These are phyloP conservation scores for Cetradonia linearis DNA, from an alignment of 495 filamentous ascomycete species.

Conservation along the genomic window DNA sequence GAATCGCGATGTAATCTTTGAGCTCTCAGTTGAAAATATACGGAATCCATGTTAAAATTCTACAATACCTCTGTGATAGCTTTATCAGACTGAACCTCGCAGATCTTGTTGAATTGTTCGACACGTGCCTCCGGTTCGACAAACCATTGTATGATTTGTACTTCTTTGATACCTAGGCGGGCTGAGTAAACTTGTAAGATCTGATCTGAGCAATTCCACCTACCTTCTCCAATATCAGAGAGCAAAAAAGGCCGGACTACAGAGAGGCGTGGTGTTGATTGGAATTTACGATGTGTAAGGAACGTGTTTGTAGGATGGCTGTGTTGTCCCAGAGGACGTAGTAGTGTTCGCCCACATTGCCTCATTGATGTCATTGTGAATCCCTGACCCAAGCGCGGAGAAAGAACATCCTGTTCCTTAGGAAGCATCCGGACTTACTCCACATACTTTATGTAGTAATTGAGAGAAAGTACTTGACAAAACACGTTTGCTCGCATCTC, in stretches of 20 bases:
- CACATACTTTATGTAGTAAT: background rate
- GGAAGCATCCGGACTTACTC: background rate
- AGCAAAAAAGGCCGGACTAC: constrained; percentile 78
- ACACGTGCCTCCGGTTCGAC: constrained; percentile 91
- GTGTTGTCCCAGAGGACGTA: background rate
- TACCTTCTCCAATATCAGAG: constrained; percentile 95
- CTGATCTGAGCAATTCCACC: constrained; percentile 16
- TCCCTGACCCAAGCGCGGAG: background rate
- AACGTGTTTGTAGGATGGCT: background rate
- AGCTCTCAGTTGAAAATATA: background rate
- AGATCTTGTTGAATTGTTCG: constrained; percentile 95
- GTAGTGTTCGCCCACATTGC: background rate
- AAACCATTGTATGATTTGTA: constrained; percentile 99
- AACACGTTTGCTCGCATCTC: background rate
- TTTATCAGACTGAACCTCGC: constrained; percentile 97
- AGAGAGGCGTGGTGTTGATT: constrained; percentile 45
- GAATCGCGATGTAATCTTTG: constrained; percentile 82
- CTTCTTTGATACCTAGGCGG: constrained; percentile 78
- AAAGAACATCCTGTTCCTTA: background rate
- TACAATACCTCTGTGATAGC: constrained; percentile 73
- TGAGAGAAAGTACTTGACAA: background rate
- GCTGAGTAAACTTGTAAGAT: background rate
- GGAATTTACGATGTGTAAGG: constrained; percentile 37
- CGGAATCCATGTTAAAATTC: background rate
- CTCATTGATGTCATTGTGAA: background rate